Evolutionary conservation across 257 asterid genomes (phyloP).

Genomic region (Datura wrightii): DNA sequence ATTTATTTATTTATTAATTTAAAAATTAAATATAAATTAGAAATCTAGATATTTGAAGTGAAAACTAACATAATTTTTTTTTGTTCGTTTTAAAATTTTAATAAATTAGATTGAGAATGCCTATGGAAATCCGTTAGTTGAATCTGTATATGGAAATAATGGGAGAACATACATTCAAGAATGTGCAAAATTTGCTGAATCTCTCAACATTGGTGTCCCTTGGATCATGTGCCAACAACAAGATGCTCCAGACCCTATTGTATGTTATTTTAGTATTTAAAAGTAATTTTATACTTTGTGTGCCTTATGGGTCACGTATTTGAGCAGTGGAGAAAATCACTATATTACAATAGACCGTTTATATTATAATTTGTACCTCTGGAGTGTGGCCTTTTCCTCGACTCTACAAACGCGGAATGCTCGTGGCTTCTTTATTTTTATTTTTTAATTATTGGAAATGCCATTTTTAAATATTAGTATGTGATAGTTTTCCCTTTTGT

Average conservation of each 20-base stretch:
- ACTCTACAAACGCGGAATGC: too few relatives aligned
- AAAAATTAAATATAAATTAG: background rate
- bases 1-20: background rate
- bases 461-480: background rate
- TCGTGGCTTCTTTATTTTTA: too few relatives aligned
- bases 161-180: constrained; percentile 40
- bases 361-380: too few relatives aligned
- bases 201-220: constrained; percentile 47
- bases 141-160: constrained; percentile 33
- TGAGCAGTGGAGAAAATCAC: too few relatives aligned
- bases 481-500: background rate
- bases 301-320: too few relatives aligned
- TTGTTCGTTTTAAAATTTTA: background rate
- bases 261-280: too few relatives aligned
- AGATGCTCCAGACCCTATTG: constrained; percentile 51
- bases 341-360: too few relatives aligned
- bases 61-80: background rate
- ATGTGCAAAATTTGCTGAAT: constrained; percentile 49
- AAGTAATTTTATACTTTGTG: too few relatives aligned
- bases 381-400: too few relatives aligned
- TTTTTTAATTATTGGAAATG: too few relatives aligned
- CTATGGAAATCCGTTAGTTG: constrained; percentile 43
- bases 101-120: constrained; percentile 51
- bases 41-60: background rate
- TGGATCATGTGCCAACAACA: constrained; percentile 60